Percentiles rank a stretch among this genome's conserved stretches.
These are phyloP conservation scores for Tricharina praecox DNA, from an alignment of 495 filamentous ascomycete genomes.

Conservation along the genomic window DNA sequence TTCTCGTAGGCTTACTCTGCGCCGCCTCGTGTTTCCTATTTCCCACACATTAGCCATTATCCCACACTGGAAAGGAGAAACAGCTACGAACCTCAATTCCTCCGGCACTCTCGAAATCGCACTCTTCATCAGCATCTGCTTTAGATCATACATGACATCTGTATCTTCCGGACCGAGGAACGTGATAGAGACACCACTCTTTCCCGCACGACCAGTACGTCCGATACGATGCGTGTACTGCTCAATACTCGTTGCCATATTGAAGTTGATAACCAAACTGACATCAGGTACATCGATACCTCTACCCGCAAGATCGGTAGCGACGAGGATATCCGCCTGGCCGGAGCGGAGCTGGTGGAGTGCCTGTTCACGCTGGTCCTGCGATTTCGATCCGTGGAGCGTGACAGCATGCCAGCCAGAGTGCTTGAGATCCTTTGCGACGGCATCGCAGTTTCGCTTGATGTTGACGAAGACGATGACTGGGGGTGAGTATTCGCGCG, in stretches of 20 bases:
- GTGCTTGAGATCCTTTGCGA: slow-evolving; percentile 86
- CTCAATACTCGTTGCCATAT: slow-evolving; percentile 91
- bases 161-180: slow-evolving; percentile 87
- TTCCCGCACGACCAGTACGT: slow-evolving; percentile 92
- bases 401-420: slow-evolving; percentile 87
- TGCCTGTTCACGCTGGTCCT: slow-evolving; percentile 93
- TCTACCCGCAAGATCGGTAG: slow-evolving; percentile 87
- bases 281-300: slow-evolving; percentile 98
- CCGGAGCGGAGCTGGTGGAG: slow-evolving; percentile 72
- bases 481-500: slow-evolving; percentile 71
- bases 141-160: slow-evolving; percentile 90
- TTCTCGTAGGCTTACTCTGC: slow-evolving; percentile 56
- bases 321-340: slow-evolving; percentile 73
- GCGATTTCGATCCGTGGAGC: slow-evolving; percentile 85
- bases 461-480: slow-evolving; percentile 99
- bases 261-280: slow-evolving; percentile 91
- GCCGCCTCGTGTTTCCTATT: slow-evolving; percentile 69
- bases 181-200: slow-evolving; percentile 91
- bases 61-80: neutral
- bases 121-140: slow-evolving; percentile 89
- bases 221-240: slow-evolving; percentile 96
- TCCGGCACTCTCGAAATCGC: slow-evolving; percentile 81
- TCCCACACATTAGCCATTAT: neutral
- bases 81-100: slow-evolving; percentile 52
- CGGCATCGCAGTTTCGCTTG: slow-evolving; percentile 95